phyloP scores from a whole-genome alignment of 169 alveolate genomes.

The Plasmodium chabaudi region DNA sequence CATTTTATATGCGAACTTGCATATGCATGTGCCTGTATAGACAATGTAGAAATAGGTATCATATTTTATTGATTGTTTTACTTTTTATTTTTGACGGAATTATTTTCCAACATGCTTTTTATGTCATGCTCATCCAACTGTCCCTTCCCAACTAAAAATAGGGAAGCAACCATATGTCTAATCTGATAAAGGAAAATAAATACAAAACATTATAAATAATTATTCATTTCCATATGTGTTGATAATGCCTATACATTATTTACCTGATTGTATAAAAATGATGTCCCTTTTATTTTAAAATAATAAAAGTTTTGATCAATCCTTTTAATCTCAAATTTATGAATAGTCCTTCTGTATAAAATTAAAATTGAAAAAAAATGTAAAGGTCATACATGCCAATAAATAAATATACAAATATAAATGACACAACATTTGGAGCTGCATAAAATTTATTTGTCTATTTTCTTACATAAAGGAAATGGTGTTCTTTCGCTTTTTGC shows the following conservation, averaged over 20 bases:
- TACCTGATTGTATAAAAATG: slow-evolving; percentile 69
- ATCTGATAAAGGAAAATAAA: slow-evolving; percentile 24
- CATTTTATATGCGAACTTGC: no score
- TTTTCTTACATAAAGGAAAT: slow-evolving; percentile 37
- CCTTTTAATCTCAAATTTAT: slow-evolving; percentile 32
- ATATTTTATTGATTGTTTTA: neutral
- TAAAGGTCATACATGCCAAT: neutral
- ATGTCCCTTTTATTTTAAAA: slow-evolving; percentile 69
- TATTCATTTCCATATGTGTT: neutral
- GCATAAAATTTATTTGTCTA: neutral
- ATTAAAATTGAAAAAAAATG: neutral
- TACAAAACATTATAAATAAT: no score
- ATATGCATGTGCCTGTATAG: no score
- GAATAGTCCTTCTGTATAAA: slow-evolving; percentile 22
- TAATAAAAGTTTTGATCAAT: slow-evolving; percentile 47
- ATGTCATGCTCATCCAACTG: slow-evolving; percentile 11
- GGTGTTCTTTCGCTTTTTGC: slow-evolving; percentile 40
- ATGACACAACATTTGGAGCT: neutral
- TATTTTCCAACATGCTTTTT: slow-evolving; percentile 11
- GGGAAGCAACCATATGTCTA: slow-evolving; percentile 68
- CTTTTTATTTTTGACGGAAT: slow-evolving; percentile 21
- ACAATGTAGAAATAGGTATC: no score
- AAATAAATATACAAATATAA: neutral
- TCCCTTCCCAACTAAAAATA: slow-evolving; percentile 61
- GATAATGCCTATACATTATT: neutral